Base-by-base conservation (phyloP, 1,284 basidiomycete genomes). In the Boletus sp. region DNA sequence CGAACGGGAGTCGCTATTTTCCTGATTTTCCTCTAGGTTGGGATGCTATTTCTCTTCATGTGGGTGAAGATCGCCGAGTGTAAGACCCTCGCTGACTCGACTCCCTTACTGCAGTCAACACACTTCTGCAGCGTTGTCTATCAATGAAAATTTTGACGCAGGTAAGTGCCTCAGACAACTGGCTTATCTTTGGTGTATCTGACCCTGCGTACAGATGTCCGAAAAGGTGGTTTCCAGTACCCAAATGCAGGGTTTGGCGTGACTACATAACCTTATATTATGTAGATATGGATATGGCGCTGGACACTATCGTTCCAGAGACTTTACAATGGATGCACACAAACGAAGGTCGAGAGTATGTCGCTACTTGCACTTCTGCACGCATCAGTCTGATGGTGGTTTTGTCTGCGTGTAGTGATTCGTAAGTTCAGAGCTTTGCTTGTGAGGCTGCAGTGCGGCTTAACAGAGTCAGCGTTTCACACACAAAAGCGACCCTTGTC, bases 301-400 rank as follows among this genome's bases (percentile, higher is more conserved):
- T 96, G 14, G 94, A 96, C 69, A 78, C 72, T 25, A 83, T 94
- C 50, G 91, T 97, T 1, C 94, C 94, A 0, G 93, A 96, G 65
- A 77, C 67, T 19, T 72, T 95, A n/a, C 72, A 82, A 16, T 96
- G 93, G 93, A 71, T 75, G 42, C 94, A 96, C 68, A 91, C 84
- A 3, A 91, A 92, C 62, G 92, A 95, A 72, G 92, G 91, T 23
- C 88, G 84, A 30, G 91, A 94, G 91, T 92, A 64, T 20, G 61
- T 61, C 8, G 4, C 20, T 27, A 17, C 13, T 13, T 44, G 45
- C 16, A 44, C 20, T 29, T 37, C 30, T 48, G 30, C 33, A 20
- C 46, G n/a, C 22, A 49, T 29, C n/a, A 14, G n/a, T 44, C 32
- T 57, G 23, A 63, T 42, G 16, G 16, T 16, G 1, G 8, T 30